Evolutionary conservation across 1,284 basidiomycete genomes (phyloP).

Genomic region (Exobasidium rhododendri): DNA sequence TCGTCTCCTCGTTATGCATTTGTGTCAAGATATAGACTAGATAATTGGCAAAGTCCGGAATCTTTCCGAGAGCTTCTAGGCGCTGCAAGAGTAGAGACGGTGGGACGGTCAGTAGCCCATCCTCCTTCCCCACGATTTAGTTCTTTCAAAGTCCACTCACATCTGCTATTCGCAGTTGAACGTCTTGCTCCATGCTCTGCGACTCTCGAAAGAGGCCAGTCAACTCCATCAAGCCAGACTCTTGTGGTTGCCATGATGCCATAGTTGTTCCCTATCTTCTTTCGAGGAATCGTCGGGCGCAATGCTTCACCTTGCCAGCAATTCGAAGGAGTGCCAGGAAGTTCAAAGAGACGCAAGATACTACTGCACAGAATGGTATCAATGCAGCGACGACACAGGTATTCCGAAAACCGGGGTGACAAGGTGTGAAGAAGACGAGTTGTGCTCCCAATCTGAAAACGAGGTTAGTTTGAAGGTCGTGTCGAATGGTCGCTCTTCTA

Average conservation of each 20-base stretch:
- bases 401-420: too few species aligned
- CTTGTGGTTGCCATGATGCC: slow-evolving; percentile 42
- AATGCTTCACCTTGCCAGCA: background rate
- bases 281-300: background rate
- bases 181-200: slow-evolving; percentile 40
- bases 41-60: slow-evolving; percentile 77
- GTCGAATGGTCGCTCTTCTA: too few species aligned
- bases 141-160: slow-evolving; percentile 18
- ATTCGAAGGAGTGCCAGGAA: too few species aligned
- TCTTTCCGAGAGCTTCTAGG: slow-evolving; percentile 42
- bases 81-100: slow-evolving; percentile 21
- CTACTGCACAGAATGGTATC: too few species aligned
- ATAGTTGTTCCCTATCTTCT: slow-evolving; percentile 15
- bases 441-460: too few species aligned
- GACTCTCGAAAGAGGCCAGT: slow-evolving; percentile 48
- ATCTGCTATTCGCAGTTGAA: slow-evolving; percentile 42
- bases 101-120: too few species aligned
- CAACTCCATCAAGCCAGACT: slow-evolving; percentile 43
- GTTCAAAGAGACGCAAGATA: too few species aligned
- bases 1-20: slow-evolving; percentile 77
- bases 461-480: too few species aligned
- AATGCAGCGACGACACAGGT: too few species aligned
- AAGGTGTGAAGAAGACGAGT: too few species aligned
- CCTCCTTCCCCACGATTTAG: too few species aligned
- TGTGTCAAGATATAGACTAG: slow-evolving; percentile 84